Conservation (phyloP, 306 rosid species). For the Quercus rubra region DNA sequence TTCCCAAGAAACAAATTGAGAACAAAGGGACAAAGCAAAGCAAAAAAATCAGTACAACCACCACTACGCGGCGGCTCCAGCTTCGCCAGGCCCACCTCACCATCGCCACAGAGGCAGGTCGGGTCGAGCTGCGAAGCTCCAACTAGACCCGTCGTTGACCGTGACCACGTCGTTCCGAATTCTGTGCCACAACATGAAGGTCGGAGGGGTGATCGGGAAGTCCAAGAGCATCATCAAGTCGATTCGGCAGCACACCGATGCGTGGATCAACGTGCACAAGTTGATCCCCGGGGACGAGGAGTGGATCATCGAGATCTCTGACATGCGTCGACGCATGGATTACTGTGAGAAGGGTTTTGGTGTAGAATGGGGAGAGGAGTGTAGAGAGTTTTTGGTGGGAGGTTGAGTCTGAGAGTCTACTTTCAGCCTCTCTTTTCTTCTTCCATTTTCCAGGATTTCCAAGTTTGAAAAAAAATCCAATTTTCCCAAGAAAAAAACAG, state of each 20-base stretch:
- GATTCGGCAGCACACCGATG: conserved; percentile 92
- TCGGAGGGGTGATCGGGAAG: conserved; percentile 94
- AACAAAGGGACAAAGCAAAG: background rate
- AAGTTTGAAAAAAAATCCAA: background rate
- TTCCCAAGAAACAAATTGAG: conserved; percentile 20
- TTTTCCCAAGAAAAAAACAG: conserved; percentile 21
- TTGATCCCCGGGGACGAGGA: conserved; percentile 80
- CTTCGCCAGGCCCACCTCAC: background rate
- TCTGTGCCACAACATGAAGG: conserved; percentile 81
- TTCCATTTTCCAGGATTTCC: conserved; percentile 41
- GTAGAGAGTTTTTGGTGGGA: too few species aligned
- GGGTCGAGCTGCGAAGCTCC: conserved; percentile 47
- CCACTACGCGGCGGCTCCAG: conserved; percentile 33
- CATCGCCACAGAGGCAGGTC: conserved; percentile 58
- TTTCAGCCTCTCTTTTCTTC: background rate
- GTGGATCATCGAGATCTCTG: conserved; percentile 39
- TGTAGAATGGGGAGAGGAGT: too few species aligned
- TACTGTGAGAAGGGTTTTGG: too few species aligned
- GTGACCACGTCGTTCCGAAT: conserved; percentile 79
- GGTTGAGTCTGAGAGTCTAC: too few species aligned
- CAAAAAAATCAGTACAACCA: conserved; percentile 49
- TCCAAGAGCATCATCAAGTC: conserved; percentile 89
- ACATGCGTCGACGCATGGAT: too few species aligned
- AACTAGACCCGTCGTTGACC: conserved; percentile 38
- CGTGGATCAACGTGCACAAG: conserved; percentile 98